Conservation (phyloP, 192 early-diverging fungal genomes). For the Linnemannia exigua region DNA sequence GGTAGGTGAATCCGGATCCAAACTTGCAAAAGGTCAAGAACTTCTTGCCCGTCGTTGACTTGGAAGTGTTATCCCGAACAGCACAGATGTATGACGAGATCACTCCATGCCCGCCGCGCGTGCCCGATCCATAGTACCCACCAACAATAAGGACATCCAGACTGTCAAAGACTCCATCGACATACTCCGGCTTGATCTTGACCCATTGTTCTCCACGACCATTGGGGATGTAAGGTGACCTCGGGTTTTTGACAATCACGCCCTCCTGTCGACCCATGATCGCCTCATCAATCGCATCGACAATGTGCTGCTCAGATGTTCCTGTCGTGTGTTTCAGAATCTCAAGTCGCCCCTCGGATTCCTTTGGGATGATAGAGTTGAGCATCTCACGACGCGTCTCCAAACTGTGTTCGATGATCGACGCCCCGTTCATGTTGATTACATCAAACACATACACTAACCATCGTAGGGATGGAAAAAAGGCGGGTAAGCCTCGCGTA, state of each 20-base stretch:
- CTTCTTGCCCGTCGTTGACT: slow-evolving; percentile 37
- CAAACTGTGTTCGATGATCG: slow-evolving; percentile 71
- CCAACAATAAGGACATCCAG: slow-evolving; percentile 82
- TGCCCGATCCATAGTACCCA: slow-evolving; percentile 72
- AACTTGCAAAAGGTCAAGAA: slow-evolving; percentile 76
- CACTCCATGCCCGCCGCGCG: slow-evolving; percentile 65
- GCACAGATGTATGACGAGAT: slow-evolving; percentile 48
- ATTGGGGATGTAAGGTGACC: slow-evolving; percentile 66
- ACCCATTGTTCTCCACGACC: slow-evolving; percentile 73
- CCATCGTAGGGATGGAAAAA: slow-evolving; percentile 14
- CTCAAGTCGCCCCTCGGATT: slow-evolving; percentile 67
- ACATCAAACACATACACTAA: slow-evolving; percentile 83
- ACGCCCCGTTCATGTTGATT: slow-evolving; percentile 75
- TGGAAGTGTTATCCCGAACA: slow-evolving; percentile 35
- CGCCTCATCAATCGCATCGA: slow-evolving; percentile 69
- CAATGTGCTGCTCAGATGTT: slow-evolving; percentile 68
- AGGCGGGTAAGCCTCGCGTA: background rate
- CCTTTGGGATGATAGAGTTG: slow-evolving; percentile 60
- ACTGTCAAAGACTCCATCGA: slow-evolving; percentile 76
- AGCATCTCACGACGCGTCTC: slow-evolving; percentile 66
- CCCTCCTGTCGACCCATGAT: slow-evolving; percentile 71
- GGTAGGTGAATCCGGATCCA: slow-evolving; percentile 76
- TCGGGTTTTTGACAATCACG: slow-evolving; percentile 81
- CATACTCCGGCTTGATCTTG: slow-evolving; percentile 87
- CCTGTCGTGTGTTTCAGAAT: slow-evolving; percentile 68